These are phyloP conservation scores for Wickerhamomyces sydowiorum DNA, from an alignment of 805 yeast genomes.

Conservation along the genomic window DNA sequence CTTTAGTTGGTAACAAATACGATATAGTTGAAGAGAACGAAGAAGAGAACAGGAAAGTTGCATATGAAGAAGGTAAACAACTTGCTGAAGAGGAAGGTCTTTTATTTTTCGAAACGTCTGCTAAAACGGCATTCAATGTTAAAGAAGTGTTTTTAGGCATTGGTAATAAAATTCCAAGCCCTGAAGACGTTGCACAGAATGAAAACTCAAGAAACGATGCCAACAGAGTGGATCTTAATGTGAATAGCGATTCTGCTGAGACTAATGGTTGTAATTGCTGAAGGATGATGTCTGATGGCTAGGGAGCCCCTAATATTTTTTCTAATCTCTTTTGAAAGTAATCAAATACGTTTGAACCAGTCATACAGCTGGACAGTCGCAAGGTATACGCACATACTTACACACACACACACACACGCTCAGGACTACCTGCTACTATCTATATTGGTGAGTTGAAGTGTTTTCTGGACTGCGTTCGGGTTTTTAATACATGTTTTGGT, in stretches of 20 bases:
- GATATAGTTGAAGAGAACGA: slow-evolving; percentile 61
- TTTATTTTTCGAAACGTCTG: slow-evolving; percentile 90
- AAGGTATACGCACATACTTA: too few relatives aligned
- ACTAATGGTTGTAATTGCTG: slow-evolving; percentile 28
- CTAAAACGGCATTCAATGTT: slow-evolving; percentile 84
- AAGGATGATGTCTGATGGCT: not conserved
- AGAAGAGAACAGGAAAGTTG: slow-evolving; percentile 66
- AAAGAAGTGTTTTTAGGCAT: slow-evolving; percentile 88
- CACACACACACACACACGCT: too few relatives aligned
- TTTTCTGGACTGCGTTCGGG: too few relatives aligned
- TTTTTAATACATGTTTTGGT: too few relatives aligned
- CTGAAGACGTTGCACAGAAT: slow-evolving; percentile 15
- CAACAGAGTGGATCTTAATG: slow-evolving; percentile 28
- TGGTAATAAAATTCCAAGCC: slow-evolving; percentile 74
- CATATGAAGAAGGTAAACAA: slow-evolving; percentile 77
- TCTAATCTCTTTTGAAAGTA: too few relatives aligned
- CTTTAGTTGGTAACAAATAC: slow-evolving; percentile 88
- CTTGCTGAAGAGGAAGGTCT: slow-evolving; percentile 90
- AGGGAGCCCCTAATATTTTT: not conserved
- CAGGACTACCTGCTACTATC: too few relatives aligned
- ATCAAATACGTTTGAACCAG: too few relatives aligned
- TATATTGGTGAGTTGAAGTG: too few relatives aligned
- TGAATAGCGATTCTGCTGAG: slow-evolving; percentile 24
- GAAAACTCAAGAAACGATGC: slow-evolving; percentile 22
- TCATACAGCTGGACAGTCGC: too few relatives aligned